These are phyloP conservation scores for Calycina herbarum DNA, from an alignment of 2,329 filamentous ascomycete species.

Conservation along the genomic window DNA sequence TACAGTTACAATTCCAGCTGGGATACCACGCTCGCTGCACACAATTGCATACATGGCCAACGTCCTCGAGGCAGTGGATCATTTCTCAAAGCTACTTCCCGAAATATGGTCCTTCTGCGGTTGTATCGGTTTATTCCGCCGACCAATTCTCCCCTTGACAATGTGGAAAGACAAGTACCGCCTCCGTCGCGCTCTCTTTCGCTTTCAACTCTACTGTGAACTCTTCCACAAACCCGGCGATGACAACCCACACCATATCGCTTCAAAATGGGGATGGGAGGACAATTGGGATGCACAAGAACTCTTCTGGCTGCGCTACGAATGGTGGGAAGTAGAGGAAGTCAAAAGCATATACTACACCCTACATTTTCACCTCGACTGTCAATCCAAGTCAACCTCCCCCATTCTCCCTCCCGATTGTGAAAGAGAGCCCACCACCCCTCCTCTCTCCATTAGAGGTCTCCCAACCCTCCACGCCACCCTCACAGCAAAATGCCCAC, in stretches of 20 bases:
- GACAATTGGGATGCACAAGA: constrained; percentile 13
- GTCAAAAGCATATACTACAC: constrained; percentile 19
- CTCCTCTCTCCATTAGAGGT: background rate
- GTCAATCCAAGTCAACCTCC: background rate
- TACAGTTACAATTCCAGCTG: background rate
- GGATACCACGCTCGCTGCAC: background rate
- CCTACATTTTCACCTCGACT: constrained; percentile 7
- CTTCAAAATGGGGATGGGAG: constrained; percentile 7
- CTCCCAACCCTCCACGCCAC: constrained; percentile 1
- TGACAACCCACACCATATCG: background rate
- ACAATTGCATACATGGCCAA: constrained; percentile 3
- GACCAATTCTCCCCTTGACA: constrained; percentile 9
- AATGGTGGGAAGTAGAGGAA: constrained; percentile 21
- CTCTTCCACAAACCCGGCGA: constrained; percentile 17
- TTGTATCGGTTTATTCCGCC: background rate
- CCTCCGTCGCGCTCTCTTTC: constrained; percentile 18
- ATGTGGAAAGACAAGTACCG: constrained; percentile 17
- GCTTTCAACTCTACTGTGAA: constrained; percentile 18
- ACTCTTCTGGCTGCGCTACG: constrained; percentile 16
- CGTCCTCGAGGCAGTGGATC: constrained; percentile 3
- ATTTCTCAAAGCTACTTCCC: background rate
- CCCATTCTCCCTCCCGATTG: background rate
- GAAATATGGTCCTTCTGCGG: constrained; percentile 2
- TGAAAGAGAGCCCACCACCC: background rate
- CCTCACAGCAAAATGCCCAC: background rate